Percentiles rank a stretch among this genome's conserved stretches.
Evolutionary conservation across 2,329 filamentous ascomycete genomes (phyloP).

Genomic region (Zymoseptoria pseudotritici): DNA sequence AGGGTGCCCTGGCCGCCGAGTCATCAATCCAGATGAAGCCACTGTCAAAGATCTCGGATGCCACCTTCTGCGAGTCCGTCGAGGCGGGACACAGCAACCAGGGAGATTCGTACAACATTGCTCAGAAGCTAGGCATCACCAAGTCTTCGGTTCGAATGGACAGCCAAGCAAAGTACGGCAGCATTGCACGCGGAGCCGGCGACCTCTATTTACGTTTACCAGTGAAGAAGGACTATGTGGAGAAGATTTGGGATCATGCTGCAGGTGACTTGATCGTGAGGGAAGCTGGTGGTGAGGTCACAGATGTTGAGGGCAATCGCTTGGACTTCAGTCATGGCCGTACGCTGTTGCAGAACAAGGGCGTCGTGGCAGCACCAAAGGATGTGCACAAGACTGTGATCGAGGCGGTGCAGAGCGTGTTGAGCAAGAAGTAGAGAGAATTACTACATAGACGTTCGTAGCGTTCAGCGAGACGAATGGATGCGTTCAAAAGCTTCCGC

Average conservation of each 20-base stretch:
- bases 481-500: neutral
- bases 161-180: conserved; percentile 95
- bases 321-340: conserved; percentile 82
- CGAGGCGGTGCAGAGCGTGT: conserved; percentile 71
- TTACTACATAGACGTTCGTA: neutral
- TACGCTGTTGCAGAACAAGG: conserved; percentile 84
- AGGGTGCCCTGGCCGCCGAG: conserved; percentile 46
- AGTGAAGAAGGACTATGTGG: conserved; percentile 77
- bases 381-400: conserved; percentile 70
- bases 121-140: conserved; percentile 76
- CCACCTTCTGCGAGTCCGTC: conserved; percentile 94
- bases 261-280: conserved; percentile 90
- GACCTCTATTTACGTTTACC: conserved; percentile 92
- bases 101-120: conserved; percentile 77
- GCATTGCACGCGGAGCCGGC: conserved; percentile 85
- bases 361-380: conserved; percentile 79
- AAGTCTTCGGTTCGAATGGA: conserved; percentile 90
- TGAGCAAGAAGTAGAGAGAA: conserved; percentile 42
- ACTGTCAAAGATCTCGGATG: conserved; percentile 64
- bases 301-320: conserved; percentile 75
- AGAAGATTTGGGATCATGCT: conserved; percentile 99
- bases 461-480: neutral
- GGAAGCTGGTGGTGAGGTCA: conserved; percentile 87
- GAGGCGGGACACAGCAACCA: conserved; percentile 90
- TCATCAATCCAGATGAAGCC: conserved; percentile 72